A percentile compares a stretch with the other conserved stretches of the same genome.
Evolutionary conservation across 306 rosid genomes (phyloP).

Genomic region (Calophaca sinica): DNA sequence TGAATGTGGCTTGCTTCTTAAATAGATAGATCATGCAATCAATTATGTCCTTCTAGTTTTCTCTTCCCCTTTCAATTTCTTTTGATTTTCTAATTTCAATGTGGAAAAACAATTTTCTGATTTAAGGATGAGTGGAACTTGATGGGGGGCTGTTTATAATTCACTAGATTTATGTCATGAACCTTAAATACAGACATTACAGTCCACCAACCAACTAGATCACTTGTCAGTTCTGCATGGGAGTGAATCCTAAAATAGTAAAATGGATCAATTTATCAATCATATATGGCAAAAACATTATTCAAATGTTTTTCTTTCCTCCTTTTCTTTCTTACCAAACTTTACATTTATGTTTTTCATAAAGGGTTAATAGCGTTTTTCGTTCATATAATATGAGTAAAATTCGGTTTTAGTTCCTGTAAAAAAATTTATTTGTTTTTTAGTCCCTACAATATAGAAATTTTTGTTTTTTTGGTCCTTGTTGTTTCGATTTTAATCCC

Average conservation of each 20-base stretch:
- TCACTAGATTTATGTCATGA: slow-evolving; percentile 7
- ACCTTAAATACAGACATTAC: slow-evolving; percentile 36
- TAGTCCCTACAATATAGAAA: no score
- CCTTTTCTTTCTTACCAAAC: neutral
- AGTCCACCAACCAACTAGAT: slow-evolving; percentile 43
- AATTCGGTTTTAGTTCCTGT: no score
- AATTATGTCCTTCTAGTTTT: slow-evolving; percentile 29
- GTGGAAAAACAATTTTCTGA: neutral
- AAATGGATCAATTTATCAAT: slow-evolving; percentile 18
- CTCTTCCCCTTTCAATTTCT: neutral
- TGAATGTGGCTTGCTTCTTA: slow-evolving; percentile 37
- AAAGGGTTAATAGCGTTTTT: no score
- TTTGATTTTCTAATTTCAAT: neutral
- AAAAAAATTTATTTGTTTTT: no score
- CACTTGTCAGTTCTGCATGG: slow-evolving; percentile 29
- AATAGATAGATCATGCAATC: slow-evolving; percentile 8
- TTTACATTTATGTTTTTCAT: neutral
- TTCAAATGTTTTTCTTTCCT: slow-evolving; percentile 18
- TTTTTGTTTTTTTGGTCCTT: no score
- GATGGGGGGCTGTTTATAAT: no score
- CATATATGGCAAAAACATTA: slow-evolving; percentile 7
- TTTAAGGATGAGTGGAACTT: neutral
- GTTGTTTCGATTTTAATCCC: no score
- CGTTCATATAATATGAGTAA: no score
- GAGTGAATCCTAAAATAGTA: slow-evolving; percentile 14